Evolutionary conservation across 208 protist species (phyloP), one percentile per base, ranked within the genome.

Genomic region (Angomonas ambiguus): DNA sequence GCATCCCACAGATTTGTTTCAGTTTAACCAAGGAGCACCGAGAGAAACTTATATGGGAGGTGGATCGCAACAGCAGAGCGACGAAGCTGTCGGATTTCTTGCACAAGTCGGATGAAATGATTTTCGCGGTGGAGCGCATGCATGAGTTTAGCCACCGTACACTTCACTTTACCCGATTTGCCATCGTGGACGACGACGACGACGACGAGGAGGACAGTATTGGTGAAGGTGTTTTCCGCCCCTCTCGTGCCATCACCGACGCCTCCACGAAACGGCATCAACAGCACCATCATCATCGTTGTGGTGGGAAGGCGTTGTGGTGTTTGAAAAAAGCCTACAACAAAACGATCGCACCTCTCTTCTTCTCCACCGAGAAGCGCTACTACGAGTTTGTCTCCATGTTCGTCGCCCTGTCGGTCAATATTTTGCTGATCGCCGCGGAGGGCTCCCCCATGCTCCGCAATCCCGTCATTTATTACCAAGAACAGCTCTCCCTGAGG

Each of bases 51-150:
- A 75, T 95, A 22, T 91, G 84, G 86, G 53, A 63, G 22, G 78
- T 93, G 10, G 85, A 93, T 67, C 80, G 89, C 60, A 88, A 77
- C 22, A 92, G 79, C 64, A 77, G 84, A 6, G 72, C 77, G 38
- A 87, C 82, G 16, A 92, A 92, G 65, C 67, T 95, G n/a, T 64
- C 76, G 27, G 89, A 92, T 56, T 93, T 95, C 61, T n/a, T 92
- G 11, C 78, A 93, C 69, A 83, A 77, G 57, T 76, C 75, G 18
- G 85, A 92, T 57, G 86, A 90, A 63, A 45, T 95, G 22, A 95
- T 95, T 48, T 91, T 92, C 63, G 80, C 86, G 56, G 82, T 95
- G 1, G 86, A 93, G 76, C 71, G 76, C 58, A 57, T 62, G 20
- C 76, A 89, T 64, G 69, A 67, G 27, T 88, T 94, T 55, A 65